Conservation (phyloP, 2,329 filamentous ascomycete species). For the Calonectria crousiana region DNA sequence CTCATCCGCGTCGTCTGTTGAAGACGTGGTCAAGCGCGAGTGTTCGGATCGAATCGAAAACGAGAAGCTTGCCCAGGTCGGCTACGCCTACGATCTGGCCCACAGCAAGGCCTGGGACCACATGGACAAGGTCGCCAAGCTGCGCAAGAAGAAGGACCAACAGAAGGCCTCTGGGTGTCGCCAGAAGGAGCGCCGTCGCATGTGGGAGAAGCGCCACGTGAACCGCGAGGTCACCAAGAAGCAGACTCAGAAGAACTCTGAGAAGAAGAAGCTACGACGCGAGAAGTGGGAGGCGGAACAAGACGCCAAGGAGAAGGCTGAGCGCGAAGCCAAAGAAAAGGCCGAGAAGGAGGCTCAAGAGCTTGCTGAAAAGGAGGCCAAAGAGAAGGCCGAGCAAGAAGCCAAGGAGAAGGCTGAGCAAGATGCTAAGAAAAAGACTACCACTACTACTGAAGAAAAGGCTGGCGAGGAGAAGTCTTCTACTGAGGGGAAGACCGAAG, state of each 20-base stretch:
- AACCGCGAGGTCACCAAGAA: conserved; percentile 56
- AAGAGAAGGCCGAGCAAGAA: conserved; percentile 9
- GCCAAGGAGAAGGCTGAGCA: conserved; percentile 24
- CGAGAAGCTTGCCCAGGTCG: conserved; percentile 70
- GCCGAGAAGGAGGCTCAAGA: conserved; percentile 29
- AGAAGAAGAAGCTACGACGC: conserved; percentile 50
- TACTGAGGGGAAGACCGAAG: conserved; percentile 6
- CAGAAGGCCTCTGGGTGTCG: conserved; percentile 62
- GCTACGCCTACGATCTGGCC: conserved; percentile 69
- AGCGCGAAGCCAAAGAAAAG: conserved; percentile 33
- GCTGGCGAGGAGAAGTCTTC: conserved; percentile 33
- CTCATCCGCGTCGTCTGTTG: conserved; percentile 57
- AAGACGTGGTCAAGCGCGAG: conserved; percentile 68
- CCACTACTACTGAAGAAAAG: conserved; percentile 38
- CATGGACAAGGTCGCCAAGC: conserved; percentile 62
- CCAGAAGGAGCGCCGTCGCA: conserved; percentile 58
- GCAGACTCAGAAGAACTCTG: conserved; percentile 54
- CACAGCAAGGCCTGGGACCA: conserved; percentile 69
- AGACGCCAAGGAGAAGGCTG: conserved; percentile 45
- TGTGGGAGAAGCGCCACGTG: conserved; percentile 63
- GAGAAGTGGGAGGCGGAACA: conserved; percentile 44
- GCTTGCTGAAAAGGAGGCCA: conserved; percentile 4
- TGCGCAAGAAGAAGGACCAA: conserved; percentile 62
- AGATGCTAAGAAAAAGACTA: conserved; percentile 31
- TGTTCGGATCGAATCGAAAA: conserved; percentile 61